A percentile compares a stretch with the other conserved stretches of the same genome.
phyloP scores from a whole-genome alignment of 805 yeast genomes.

The Lipomyces oligophaga region DNA sequence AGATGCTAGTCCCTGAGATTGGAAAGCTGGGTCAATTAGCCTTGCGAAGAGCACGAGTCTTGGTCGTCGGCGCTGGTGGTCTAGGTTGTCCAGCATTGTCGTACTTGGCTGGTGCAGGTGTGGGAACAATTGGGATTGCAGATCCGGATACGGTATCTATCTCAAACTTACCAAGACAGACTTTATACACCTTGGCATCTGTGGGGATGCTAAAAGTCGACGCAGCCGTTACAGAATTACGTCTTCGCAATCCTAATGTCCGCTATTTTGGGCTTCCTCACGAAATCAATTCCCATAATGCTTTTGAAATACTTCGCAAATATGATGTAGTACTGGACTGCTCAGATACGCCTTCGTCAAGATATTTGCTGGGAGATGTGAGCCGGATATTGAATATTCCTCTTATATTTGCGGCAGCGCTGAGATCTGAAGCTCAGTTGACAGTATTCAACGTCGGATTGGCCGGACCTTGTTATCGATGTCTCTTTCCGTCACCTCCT shows the following conservation, averaged over 20 bases:
- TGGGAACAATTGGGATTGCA: slow-evolving; percentile 74
- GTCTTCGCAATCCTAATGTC: slow-evolving; percentile 59
- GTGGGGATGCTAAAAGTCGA: slow-evolving; percentile 74
- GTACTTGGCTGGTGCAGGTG: slow-evolving; percentile 82
- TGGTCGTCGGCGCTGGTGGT: slow-evolving; percentile 96
- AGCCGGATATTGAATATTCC: slow-evolving; percentile 52
- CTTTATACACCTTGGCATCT: slow-evolving; percentile 62
- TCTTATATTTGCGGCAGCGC: slow-evolving; percentile 86
- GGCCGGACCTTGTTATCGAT: slow-evolving; percentile 87
- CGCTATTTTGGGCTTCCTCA: neutral
- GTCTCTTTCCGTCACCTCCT: slow-evolving; percentile 89
- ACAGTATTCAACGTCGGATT: slow-evolving; percentile 61
- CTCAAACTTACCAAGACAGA: slow-evolving; percentile 87
- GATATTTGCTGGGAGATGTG: slow-evolving; percentile 84
- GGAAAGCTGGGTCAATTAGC: slow-evolving; percentile 55
- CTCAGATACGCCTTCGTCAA: slow-evolving; percentile 84
- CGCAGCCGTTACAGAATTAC: slow-evolving; percentile 51
- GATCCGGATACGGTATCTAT: slow-evolving; percentile 82
- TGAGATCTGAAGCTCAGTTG: slow-evolving; percentile 87
- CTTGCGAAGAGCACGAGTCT: slow-evolving; percentile 54
- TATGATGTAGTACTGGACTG: slow-evolving; percentile 87
- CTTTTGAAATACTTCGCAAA: slow-evolving; percentile 54
- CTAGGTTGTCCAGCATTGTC: slow-evolving; percentile 87
- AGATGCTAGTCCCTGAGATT: slow-evolving; percentile 84
- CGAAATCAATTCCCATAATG: slow-evolving; percentile 46